These are phyloP conservation scores for Fabrea salina DNA, from an alignment of 169 alveolate genomes.

Conservation along the genomic window DNA sequence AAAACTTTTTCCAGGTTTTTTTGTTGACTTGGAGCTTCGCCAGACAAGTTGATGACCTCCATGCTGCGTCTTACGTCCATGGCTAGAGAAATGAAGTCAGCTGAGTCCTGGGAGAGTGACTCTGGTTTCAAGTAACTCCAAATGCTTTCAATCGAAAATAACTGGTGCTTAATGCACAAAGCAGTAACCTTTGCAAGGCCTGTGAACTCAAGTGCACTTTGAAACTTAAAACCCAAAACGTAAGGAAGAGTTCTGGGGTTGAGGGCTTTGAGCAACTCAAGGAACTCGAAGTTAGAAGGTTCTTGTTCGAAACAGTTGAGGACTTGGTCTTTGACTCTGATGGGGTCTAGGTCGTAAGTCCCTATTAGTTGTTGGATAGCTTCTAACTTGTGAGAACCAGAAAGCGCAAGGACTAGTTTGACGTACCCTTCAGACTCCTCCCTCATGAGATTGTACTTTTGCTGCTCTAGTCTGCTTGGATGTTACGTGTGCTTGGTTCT, in stretches of 20 bases:
- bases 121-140: conserved; percentile 25
- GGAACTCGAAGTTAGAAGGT: conserved; percentile 39
- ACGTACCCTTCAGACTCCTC: conserved; percentile 78
- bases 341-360: conserved; percentile 63
- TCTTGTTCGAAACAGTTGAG: conserved; percentile 51
- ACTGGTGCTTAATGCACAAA: conserved; percentile 3
- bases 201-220: neutral
- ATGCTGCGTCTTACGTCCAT: neutral
- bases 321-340: conserved; percentile 66
- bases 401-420: conserved; percentile 49
- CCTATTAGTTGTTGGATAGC: conserved; percentile 55
- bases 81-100: neutral
- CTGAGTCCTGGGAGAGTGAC: neutral
- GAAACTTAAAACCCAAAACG: conserved; percentile 7
- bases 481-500: conserved; percentile 16
- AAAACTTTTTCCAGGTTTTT: neutral
- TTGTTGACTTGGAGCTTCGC: neutral
- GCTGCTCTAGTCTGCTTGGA: conserved; percentile 48
- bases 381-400: conserved; percentile 36
- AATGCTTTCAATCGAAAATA: neutral
- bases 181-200: neutral
- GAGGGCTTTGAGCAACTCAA: conserved; percentile 46
- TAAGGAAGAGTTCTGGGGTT: conserved; percentile 37
- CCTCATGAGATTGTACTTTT: conserved; percentile 65
- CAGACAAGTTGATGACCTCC: neutral